Percentiles rank a stretch among this genome's conserved stretches.
These are phyloP conservation scores for Cladosporium phlei DNA, from an alignment of 2,329 filamentous ascomycete genomes.

Conservation along the genomic window DNA sequence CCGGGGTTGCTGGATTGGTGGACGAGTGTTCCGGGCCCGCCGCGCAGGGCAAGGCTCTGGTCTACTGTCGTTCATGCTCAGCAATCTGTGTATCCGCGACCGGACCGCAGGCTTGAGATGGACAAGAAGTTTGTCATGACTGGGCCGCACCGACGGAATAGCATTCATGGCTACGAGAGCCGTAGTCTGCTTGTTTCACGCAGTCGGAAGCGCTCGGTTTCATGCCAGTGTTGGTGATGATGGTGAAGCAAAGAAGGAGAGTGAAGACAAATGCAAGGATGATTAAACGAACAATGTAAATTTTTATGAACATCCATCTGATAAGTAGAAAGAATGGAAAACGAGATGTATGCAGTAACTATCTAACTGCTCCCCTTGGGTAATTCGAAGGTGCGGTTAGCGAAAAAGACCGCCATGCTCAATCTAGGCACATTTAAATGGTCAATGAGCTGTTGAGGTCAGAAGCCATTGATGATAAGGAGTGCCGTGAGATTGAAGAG, in stretches of 20 bases:
- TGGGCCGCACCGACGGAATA: too few relatives aligned
- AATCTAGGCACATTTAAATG: slow-evolving; percentile 89
- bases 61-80: too few relatives aligned
- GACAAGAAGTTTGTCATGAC: too few relatives aligned
- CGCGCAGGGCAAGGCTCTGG: too few relatives aligned
- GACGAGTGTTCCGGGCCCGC: too few relatives aligned
- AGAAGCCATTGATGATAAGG: slow-evolving; percentile 91
- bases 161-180: not conserved
- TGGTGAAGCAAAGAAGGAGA: not conserved
- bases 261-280: not conserved
- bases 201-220: too few relatives aligned
- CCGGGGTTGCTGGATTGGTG: too few relatives aligned
- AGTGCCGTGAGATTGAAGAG: slow-evolving; percentile 54
- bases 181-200: not conserved
- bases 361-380: slow-evolving; percentile 89
- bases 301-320: too few relatives aligned
- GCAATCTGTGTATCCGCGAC: too few relatives aligned
- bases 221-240: too few relatives aligned
- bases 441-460: slow-evolving; percentile 70
- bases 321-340: not conserved
- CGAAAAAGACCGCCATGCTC: slow-evolving; percentile 83
- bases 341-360: slow-evolving; percentile 42
- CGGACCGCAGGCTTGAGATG: too few relatives aligned
- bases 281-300: too few relatives aligned
- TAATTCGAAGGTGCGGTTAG: slow-evolving; percentile 83